phyloP scores from a whole-genome alignment of 2,329 filamentous ascomycete species.

The Atkinsonella texensis region DNA sequence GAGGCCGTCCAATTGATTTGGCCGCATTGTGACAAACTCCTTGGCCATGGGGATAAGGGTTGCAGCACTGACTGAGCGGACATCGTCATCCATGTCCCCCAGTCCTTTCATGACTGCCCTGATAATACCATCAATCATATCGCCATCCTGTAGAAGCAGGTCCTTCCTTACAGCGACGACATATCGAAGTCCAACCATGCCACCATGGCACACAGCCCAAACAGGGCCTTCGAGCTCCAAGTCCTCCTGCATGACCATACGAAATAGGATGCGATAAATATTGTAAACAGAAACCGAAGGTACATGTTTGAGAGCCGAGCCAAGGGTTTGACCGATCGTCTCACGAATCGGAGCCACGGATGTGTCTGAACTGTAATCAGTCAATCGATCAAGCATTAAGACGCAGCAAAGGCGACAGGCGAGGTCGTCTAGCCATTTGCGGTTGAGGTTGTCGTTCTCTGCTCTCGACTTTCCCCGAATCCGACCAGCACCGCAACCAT shows the following conservation, averaged over 20 bases:
- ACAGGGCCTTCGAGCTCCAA: slow-evolving; percentile 59
- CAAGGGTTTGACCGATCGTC: slow-evolving; percentile 87
- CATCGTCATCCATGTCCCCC: slow-evolving; percentile 84
- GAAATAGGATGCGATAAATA: slow-evolving; percentile 73
- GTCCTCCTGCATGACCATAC: slow-evolving; percentile 86
- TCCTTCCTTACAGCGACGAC: slow-evolving; percentile 92
- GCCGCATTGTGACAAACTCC: slow-evolving; percentile 81
- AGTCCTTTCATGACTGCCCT: slow-evolving; percentile 90
- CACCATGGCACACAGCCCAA: slow-evolving; percentile 95
- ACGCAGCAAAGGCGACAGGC: slow-evolving; percentile 93
- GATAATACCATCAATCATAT: slow-evolving; percentile 87
- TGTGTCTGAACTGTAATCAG: slow-evolving; percentile 94
- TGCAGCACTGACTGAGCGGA: slow-evolving; percentile 92
- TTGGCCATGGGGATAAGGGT: slow-evolving; percentile 92
- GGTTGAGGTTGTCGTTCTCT: slow-evolving; percentile 72
- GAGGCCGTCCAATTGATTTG: slow-evolving; percentile 62
- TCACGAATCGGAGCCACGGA: slow-evolving; percentile 94
- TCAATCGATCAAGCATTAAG: slow-evolving; percentile 94
- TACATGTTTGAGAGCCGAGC: slow-evolving; percentile 77
- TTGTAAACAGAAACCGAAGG: slow-evolving; percentile 66
- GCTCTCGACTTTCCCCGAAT: slow-evolving; percentile 52
- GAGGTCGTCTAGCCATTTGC: slow-evolving; percentile 82
- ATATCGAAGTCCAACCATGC: slow-evolving; percentile 94
- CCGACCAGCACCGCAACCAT: slow-evolving; percentile 79
- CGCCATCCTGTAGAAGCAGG: slow-evolving; percentile 67